Conservation (phyloP, 306 rosid genomes). For the Urtica urens region DNA sequence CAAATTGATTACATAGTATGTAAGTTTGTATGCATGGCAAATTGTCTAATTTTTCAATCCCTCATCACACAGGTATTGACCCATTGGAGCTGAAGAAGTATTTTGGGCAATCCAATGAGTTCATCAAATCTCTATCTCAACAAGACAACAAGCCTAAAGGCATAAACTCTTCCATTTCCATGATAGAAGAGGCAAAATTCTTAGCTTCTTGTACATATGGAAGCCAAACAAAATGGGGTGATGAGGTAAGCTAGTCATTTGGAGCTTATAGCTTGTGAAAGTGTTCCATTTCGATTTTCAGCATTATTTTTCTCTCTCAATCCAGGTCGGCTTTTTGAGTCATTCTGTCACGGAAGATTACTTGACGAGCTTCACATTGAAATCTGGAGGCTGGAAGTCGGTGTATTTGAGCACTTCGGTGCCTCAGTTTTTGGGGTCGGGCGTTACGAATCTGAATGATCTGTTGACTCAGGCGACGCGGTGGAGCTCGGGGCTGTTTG, state of each 20-base stretch:
- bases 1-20: no score
- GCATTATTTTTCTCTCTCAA: no score
- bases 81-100: slow-evolving; percentile 22
- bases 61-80: slow-evolving; percentile 24
- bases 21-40: no score
- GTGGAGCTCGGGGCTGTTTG: slow-evolving; percentile 51
- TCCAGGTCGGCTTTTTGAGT: slow-evolving; percentile 57
- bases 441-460: slow-evolving; percentile 43
- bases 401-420: slow-evolving; percentile 39
- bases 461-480: slow-evolving; percentile 46
- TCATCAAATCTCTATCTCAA: slow-evolving; percentile 32
- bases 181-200: slow-evolving; percentile 23
- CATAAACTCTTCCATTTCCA: slow-evolving; percentile 3
- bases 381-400: slow-evolving; percentile 62
- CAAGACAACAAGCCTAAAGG: not conserved
- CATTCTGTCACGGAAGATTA: slow-evolving; percentile 44
- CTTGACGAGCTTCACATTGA: slow-evolving; percentile 44
- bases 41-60: not conserved
- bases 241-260: slow-evolving; percentile 22
- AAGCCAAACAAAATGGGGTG: slow-evolving; percentile 49
- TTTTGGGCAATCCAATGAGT: slow-evolving; percentile 47
- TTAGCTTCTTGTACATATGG: slow-evolving; percentile 53
- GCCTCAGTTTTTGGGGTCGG: slow-evolving; percentile 59
- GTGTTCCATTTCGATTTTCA: no score
- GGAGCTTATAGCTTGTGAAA: no score